phyloP scores from a whole-genome alignment of 202 grass and related monocot genomes.

The Carex arenaria region DNA sequence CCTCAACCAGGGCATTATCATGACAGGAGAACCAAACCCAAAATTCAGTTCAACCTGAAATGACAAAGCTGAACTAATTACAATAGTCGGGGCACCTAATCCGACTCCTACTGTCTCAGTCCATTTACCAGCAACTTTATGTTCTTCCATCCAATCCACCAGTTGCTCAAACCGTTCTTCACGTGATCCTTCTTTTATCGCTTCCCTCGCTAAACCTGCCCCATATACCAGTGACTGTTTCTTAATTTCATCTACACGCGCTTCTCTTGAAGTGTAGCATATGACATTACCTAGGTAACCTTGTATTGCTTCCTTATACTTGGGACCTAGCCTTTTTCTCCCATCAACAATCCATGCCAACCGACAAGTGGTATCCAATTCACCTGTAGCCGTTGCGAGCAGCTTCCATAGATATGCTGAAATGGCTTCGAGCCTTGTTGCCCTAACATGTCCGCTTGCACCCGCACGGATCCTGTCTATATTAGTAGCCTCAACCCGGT shows the following conservation, averaged over 20 bases:
- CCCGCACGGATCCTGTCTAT: slow-evolving; percentile 32
- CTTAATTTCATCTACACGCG: slow-evolving; percentile 10
- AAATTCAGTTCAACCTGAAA: slow-evolving; percentile 52
- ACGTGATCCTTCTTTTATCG: slow-evolving; percentile 40
- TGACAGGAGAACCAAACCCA: slow-evolving; percentile 39
- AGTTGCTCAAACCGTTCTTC: slow-evolving; percentile 57
- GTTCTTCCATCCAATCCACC: slow-evolving; percentile 75
- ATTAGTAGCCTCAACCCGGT: slow-evolving; percentile 39
- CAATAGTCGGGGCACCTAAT: slow-evolving; percentile 43
- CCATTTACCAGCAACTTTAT: slow-evolving; percentile 51
- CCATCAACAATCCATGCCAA: slow-evolving; percentile 68
- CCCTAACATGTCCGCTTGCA: slow-evolving; percentile 25
- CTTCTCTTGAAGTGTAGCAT: slow-evolving; percentile 49
- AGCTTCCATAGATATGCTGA: slow-evolving; percentile 74
- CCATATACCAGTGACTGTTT: slow-evolving; percentile 24
- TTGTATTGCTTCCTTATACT: slow-evolving; percentile 1
- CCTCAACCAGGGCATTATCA: slow-evolving; percentile 48
- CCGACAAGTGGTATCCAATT: slow-evolving; percentile 43
- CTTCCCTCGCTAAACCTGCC: slow-evolving; percentile 29
- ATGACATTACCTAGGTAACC: slow-evolving; percentile 54
- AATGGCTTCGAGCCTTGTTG: slow-evolving; percentile 59
- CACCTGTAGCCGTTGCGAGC: slow-evolving; percentile 40
- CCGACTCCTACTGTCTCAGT: slow-evolving; percentile 57
- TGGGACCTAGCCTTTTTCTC: slow-evolving; percentile 24
- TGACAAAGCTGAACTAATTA: slow-evolving; percentile 40